Evolutionary conservation across 805 yeast species (phyloP), one percentile per base, ranked within the genome.

Genomic region (Starmerella sp.): DNA sequence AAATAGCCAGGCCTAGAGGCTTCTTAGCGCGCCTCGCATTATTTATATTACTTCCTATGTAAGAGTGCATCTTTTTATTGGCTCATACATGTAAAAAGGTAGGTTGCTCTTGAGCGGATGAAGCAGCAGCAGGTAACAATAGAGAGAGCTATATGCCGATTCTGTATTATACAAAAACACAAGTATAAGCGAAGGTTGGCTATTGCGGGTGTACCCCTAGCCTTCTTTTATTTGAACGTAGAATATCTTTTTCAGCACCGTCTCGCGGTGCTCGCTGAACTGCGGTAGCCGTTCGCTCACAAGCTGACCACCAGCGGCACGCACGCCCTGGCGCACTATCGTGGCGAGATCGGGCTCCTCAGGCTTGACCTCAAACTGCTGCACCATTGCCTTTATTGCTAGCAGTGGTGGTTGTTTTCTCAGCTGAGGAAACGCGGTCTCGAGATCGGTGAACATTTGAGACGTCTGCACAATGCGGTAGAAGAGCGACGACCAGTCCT

Each of bases 1-100:
- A 15, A 93, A 91, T 66, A 82, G 91, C 65, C 96, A 88, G 62
- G 75, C 75, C 48, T 70, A 65, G 34, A 70, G 52, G 34, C 38
- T 6, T 14, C 9, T 7, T 2, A 17, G 15, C 28, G 31, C 34
- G 31, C 4, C 5, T 10, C n/a, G 49, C 29, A 6, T 32, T 46
- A 46, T 46, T 46, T 46, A 46, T 46, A 46, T 44, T 29, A 5
- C 6, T 14, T 42, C 22, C 48, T 17, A 46, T 22, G 4, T 32
- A 9, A 32, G 30, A 34, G 49, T 34, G 38, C 49, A 46, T 32
- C 36, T 15, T 44, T 31, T 30, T 43, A 6, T 8, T 37, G 13
- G 13, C 13, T 29, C 22, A 6, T 52, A 28, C 11, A 10, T 32
- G 11, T 10, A 32, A 8, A 32, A 10, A 3, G 8, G 8, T 10